Evolutionary conservation across 129 eudicot species (phyloP), one percentile per base, ranked within the genome.

Genomic region (Artemisia annua): DNA sequence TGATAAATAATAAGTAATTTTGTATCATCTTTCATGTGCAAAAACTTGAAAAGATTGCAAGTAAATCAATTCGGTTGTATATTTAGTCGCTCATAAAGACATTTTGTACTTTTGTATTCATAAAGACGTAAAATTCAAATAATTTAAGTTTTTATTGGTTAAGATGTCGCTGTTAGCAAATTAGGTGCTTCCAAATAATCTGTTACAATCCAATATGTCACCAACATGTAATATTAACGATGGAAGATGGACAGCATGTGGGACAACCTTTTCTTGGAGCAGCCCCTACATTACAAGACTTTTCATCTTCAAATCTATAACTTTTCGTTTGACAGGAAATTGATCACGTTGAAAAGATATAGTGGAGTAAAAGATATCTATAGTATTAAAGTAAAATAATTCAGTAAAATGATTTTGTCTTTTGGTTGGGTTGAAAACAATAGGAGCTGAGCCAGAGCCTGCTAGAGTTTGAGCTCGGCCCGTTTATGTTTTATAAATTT

Each of bases 11-110:
- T 63, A 78, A 71, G 74, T 43, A 74, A 20, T 16, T 44, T 72
- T 70, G 71, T 60, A 78, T 78, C 56, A 77, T 70, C 51, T 51
- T 50, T 15, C 77, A 70, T 78, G 69, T 73, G 78, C 60, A 50
- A 73, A 73, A 73, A 16, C 51, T 18, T 63, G 16, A 32, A 63
- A 57, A 70, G 70, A 49, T 58, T 52, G 66, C 64, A 50, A 49
- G 43, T 75, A 26, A 52, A n/a, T 52, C 46, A 77, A 56, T 60
- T 24, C 15, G 51, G 75, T 11, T 77, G 75, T 77, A 77, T 70
- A 70, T 70, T 70, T 53, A 55, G 39, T 28, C 30, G 13, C 16
- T 49, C 39, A 52, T 73, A 63, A 73, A 62, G 78, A 73, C 70
- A 54, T 52, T 73, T 63, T 73, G 75, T 26, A 16, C 16, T 63